Evolutionary conservation across 805 yeast species (phyloP).

Genomic region (Saccharomyces mikatae): DNA sequence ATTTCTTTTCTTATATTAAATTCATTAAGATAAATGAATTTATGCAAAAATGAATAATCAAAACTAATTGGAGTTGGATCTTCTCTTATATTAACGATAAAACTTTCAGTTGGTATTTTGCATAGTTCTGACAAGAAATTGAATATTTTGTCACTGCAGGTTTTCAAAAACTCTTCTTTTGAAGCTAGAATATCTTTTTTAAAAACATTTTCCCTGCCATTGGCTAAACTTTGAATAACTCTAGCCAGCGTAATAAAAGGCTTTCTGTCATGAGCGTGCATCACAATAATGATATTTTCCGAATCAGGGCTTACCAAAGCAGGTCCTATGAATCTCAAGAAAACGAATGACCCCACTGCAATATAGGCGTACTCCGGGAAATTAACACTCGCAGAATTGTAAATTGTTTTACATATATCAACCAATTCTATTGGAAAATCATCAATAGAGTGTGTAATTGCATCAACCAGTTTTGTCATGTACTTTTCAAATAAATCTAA

Average conservation of each 20-base stretch:
- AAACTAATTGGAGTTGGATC: conserved; percentile 10
- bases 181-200: conserved; percentile 51
- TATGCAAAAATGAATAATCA: conserved; percentile 38
- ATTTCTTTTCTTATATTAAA: conserved; percentile 24
- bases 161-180: conserved; percentile 33
- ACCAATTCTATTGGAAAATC: conserved; percentile 62
- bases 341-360: conserved; percentile 78
- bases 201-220: conserved; percentile 55
- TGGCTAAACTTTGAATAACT: conserved; percentile 75
- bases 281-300: conserved; percentile 31
- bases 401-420: conserved; percentile 58
- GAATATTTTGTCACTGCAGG: conserved; percentile 31
- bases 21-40: conserved; percentile 43
- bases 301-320: conserved; percentile 84
- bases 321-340: conserved; percentile 73
- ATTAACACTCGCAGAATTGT: conserved; percentile 43
- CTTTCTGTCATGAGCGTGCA: conserved; percentile 41
- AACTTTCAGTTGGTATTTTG: conserved; percentile 11
- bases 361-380: conserved; percentile 57
- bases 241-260: conserved; percentile 71
- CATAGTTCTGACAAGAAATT: conserved; percentile 33
- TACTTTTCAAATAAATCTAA: conserved; percentile 45
- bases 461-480: conserved; percentile 45
- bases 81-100: conserved; percentile 14
- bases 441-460: conserved; percentile 45